Conservation (phyloP, 2,329 filamentous ascomycete genomes). For the Talaromyces piceae region DNA sequence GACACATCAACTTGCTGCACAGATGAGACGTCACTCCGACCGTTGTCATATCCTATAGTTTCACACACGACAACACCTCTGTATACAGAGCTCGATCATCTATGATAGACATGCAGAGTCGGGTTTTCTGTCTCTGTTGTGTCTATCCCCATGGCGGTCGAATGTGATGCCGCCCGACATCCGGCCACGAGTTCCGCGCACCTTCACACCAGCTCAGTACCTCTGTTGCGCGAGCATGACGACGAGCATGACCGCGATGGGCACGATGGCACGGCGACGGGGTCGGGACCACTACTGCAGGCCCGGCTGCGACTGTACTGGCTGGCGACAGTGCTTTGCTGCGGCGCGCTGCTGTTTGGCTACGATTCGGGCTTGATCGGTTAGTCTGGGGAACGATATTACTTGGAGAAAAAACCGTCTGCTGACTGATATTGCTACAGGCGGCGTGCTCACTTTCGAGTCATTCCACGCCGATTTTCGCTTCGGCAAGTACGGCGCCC, state of each 20-base stretch:
- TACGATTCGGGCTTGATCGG: conserved; percentile 40
- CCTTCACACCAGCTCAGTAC: conserved; percentile 1
- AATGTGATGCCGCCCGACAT: not conserved
- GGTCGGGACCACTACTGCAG: conserved; percentile 14
- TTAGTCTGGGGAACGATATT: conserved; percentile 16
- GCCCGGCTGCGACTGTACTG: conserved; percentile 45
- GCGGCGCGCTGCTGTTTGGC: conserved; percentile 42
- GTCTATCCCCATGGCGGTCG: not conserved
- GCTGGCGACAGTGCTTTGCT: conserved; percentile 45
- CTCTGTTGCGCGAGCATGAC: not conserved
- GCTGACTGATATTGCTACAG: conserved; percentile 13
- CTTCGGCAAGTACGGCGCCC: conserved; percentile 24
- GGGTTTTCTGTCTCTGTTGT: not conserved
- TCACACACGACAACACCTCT: too few species aligned
- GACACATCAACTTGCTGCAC: too few species aligned
- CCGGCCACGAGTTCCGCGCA: not conserved
- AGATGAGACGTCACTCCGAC: too few species aligned
- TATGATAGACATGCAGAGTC: not conserved
- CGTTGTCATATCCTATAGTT: too few species aligned
- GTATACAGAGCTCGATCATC: too few species aligned
- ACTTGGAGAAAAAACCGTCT: not conserved
- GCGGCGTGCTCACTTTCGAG: conserved; percentile 41
- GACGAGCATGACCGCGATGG: not conserved
- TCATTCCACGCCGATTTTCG: conserved; percentile 39
- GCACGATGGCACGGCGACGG: not conserved